These are phyloP conservation scores for Quercus tomentella DNA, from an alignment of 331 rosid species.

Conservation along the genomic window DNA sequence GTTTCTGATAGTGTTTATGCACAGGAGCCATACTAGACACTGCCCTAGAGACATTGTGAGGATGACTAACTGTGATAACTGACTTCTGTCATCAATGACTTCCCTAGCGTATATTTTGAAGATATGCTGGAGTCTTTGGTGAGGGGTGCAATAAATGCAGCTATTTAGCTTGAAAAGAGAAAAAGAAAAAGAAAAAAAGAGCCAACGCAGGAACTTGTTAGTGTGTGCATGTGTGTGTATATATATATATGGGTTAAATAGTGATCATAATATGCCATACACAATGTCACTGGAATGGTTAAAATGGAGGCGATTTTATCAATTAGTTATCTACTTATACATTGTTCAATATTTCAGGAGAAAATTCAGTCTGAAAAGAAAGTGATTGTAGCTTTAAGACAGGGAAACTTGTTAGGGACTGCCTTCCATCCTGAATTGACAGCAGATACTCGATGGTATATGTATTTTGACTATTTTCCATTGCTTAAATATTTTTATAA, in stretches of 20 bases:
- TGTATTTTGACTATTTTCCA: not conserved
- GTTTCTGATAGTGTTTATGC: no score
- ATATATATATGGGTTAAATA: no score
- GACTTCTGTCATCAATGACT: no score
- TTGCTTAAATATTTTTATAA: not conserved
- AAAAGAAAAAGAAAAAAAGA: not conserved
- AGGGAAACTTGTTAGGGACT: conserved; percentile 77
- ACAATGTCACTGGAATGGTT: not conserved
- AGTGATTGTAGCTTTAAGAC: conserved; percentile 92
- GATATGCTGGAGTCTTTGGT: no score
- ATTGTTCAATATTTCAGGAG: conserved; percentile 45
- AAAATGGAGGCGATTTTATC: not conserved
- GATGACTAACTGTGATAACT: no score
- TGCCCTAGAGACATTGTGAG: no score
- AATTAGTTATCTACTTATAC: not conserved
- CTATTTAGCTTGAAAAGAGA: not conserved
- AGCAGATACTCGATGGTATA: conserved; percentile 89
- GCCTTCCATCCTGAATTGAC: conserved; percentile 99
- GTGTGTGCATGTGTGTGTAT: no score
- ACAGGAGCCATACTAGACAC: no score
- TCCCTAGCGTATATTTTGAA: no score
- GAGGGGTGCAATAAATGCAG: no score
- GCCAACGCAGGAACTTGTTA: not conserved
- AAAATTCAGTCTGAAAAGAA: conserved; percentile 35
- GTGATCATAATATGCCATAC: not conserved